These are phyloP conservation scores for Parafenestella ontariensis DNA, from an alignment of 2,329 filamentous ascomycete genomes.

Conservation along the genomic window DNA sequence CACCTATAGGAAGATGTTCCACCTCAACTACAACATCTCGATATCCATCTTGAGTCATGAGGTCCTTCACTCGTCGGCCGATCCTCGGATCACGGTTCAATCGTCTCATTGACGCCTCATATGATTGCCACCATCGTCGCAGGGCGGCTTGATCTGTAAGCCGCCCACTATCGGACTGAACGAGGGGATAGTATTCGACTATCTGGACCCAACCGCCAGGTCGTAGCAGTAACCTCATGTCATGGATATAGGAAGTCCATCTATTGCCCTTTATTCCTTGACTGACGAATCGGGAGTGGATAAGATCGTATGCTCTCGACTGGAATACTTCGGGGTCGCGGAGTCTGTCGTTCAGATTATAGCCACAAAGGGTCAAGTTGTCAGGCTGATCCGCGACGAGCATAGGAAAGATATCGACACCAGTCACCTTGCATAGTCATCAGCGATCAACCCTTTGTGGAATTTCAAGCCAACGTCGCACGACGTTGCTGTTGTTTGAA, in stretches of 20 bases:
- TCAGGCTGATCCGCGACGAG: slow-evolving; percentile 46
- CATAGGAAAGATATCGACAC: slow-evolving; percentile 47
- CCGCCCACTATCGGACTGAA: slow-evolving; percentile 85
- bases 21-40: slow-evolving; percentile 38
- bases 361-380: slow-evolving; percentile 43
- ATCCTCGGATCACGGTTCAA: slow-evolving; percentile 45
- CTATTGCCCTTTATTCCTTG: slow-evolving; percentile 74
- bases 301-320: slow-evolving; percentile 77
- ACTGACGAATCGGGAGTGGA: slow-evolving; percentile 77
- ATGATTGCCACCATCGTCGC: slow-evolving; percentile 46
- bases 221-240: slow-evolving; percentile 75
- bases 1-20: slow-evolving; percentile 47
- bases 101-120: slow-evolving; percentile 43
- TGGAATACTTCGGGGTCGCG: slow-evolving; percentile 59
- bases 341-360: slow-evolving; percentile 50
- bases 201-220: slow-evolving; percentile 87
- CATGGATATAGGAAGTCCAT: slow-evolving; percentile 78
- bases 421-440: slow-evolving; percentile 44
- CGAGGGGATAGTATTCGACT: slow-evolving; percentile 84
- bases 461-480: neutral
- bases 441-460: neutral
- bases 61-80: slow-evolving; percentile 36
- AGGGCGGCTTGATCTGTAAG: slow-evolving; percentile 61
- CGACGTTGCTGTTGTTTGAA: neutral
- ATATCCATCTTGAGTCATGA: slow-evolving; percentile 41